A percentile compares a stretch with the other conserved stretches of the same genome.
These are phyloP conservation scores for Bathelium albidoporum DNA, from an alignment of 495 filamentous ascomycete species.

Conservation along the genomic window DNA sequence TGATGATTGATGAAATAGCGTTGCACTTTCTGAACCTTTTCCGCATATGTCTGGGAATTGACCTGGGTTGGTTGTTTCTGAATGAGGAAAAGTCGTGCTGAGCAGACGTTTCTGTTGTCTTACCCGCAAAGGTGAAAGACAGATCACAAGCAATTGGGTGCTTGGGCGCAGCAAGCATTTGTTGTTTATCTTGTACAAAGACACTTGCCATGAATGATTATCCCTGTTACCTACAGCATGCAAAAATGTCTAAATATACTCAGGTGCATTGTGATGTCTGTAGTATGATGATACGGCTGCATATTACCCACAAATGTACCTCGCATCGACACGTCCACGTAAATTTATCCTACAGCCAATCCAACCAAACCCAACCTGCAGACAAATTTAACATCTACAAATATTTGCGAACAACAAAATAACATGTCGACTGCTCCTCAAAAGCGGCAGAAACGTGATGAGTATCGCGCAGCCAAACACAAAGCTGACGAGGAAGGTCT, in stretches of 20 bases:
- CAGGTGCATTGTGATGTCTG: too few species aligned
- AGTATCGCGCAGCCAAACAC: constrained; percentile 1
- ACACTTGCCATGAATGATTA: too few species aligned
- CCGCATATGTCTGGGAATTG: neutral
- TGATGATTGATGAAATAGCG: constrained; percentile 3
- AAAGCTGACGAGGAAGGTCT: neutral
- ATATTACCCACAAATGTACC: too few species aligned
- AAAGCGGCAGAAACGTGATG: neutral
- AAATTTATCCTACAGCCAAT: too few species aligned
- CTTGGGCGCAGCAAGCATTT: neutral
- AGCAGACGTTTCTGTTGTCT: neutral
- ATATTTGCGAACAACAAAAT: too few species aligned
- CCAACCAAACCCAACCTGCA: too few species aligned
- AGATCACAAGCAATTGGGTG: neutral
- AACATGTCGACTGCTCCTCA: neutral
- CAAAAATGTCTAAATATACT: too few species aligned
- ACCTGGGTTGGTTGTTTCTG: neutral
- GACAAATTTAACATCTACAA: too few species aligned
- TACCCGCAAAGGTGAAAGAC: neutral
- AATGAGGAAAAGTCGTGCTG: neutral
- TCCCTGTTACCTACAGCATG: too few species aligned
- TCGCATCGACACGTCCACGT: too few species aligned
- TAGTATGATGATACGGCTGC: too few species aligned
- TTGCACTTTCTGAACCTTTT: neutral
- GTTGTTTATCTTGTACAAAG: neutral